phyloP scores from a whole-genome alignment of 2,329 filamentous ascomycete genomes.

The Arachnomyces sp. region DNA sequence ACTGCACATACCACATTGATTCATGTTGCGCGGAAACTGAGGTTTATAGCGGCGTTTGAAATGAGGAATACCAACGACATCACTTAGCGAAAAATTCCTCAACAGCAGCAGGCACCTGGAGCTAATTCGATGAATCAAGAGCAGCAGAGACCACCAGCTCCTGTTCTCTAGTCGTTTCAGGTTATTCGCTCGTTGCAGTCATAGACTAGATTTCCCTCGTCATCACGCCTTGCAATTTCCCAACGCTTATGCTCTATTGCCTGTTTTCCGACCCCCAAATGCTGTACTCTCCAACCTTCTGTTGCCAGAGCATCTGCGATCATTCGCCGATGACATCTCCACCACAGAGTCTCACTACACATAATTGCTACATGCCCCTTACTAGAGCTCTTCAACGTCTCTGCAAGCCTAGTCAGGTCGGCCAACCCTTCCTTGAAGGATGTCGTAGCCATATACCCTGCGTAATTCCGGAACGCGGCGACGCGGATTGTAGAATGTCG shows the following conservation, averaged over 20 bases:
- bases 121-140: too few species aligned
- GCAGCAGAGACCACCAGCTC: too few species aligned
- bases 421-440: constrained; percentile 5
- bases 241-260: constrained; percentile 7
- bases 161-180: too few species aligned
- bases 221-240: constrained; percentile 6
- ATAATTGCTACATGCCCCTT: constrained; percentile 7
- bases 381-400: neutral
- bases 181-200: constrained; percentile 1
- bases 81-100: too few species aligned
- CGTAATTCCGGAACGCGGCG: constrained; percentile 9
- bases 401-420: constrained; percentile 2
- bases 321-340: constrained; percentile 11
- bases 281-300: constrained; percentile 6
- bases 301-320: constrained; percentile 7
- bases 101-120: too few species aligned
- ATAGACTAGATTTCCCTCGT: constrained; percentile 7
- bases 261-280: constrained; percentile 6
- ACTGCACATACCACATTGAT: too few species aligned
- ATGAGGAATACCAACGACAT: too few species aligned
- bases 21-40: too few species aligned
- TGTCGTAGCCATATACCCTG: constrained; percentile 7
- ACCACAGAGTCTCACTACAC: constrained; percentile 11
- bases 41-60: too few species aligned
- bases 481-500: constrained; percentile 7